These are phyloP conservation scores for Kodamaea arcana DNA, from an alignment of 1,139 yeast species.

Conservation along the genomic window DNA sequence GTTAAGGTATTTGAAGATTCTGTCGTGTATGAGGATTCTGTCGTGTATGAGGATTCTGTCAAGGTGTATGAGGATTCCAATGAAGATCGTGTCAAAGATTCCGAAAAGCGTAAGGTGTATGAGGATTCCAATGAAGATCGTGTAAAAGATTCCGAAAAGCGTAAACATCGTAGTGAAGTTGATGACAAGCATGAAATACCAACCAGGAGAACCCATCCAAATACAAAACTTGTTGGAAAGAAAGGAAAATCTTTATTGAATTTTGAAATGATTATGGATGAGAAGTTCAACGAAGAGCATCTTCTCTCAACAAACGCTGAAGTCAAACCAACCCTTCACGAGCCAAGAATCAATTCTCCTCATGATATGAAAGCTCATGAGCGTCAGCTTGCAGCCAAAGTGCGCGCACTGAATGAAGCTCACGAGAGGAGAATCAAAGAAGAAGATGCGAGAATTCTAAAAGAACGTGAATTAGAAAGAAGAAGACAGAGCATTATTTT, in stretches of 20 bases:
- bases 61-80: background rate
- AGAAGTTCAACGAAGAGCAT: slow-evolving; percentile 13
- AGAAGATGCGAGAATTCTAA: slow-evolving; percentile 6
- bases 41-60: too few relatives aligned
- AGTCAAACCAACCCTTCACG: background rate
- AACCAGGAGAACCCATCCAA: slow-evolving; percentile 3
- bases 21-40: too few relatives aligned
- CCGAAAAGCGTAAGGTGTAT: background rate
- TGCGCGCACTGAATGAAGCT: slow-evolving; percentile 26
- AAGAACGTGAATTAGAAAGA: slow-evolving; percentile 13
- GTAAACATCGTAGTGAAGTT: background rate
- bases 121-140: background rate
- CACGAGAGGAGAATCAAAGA: slow-evolving; percentile 19
- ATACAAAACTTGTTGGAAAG: slow-evolving; percentile 7
- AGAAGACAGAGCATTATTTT: slow-evolving; percentile 21
- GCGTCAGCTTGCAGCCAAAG: slow-evolving; percentile 30
- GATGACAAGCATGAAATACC: background rate
- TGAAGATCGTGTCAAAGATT: background rate
- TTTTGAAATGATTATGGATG: slow-evolving; percentile 26
- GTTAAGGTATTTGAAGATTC: too few relatives aligned
- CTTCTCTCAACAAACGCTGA: slow-evolving; percentile 2
- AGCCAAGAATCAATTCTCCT: slow-evolving; percentile 5
- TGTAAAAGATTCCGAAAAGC: background rate
- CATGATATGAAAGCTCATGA: slow-evolving; percentile 21
- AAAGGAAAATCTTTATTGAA: slow-evolving; percentile 23